Percentiles rank a stretch among this genome's conserved stretches.
Evolutionary conservation across 2,329 filamentous ascomycete genomes (phyloP).

Genomic region (Colletotrichum tofieldiae): DNA sequence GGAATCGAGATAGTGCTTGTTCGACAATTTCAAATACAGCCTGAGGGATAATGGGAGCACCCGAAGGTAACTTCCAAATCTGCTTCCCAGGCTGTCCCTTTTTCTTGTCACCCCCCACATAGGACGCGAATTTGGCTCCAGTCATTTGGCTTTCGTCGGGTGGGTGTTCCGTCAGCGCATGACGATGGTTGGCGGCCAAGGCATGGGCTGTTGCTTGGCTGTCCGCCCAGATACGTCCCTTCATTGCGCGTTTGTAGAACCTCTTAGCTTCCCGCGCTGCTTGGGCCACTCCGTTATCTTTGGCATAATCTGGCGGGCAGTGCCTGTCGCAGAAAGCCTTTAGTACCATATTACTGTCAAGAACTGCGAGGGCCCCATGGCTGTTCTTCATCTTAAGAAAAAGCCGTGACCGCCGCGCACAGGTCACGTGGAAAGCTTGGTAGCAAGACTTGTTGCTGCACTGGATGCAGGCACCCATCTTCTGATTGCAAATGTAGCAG

Average conservation of each 20-base stretch:
- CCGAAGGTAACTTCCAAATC: slow-evolving; percentile 93
- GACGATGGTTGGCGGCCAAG: slow-evolving; percentile 80
- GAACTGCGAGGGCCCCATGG: slow-evolving; percentile 82
- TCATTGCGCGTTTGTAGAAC: slow-evolving; percentile 92
- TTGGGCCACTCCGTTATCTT: slow-evolving; percentile 86
- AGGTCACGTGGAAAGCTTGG: slow-evolving; percentile 97
- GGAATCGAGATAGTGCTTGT: slow-evolving; percentile 85
- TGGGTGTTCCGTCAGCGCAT: slow-evolving; percentile 77
- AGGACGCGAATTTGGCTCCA: slow-evolving; percentile 84
- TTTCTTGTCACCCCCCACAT: slow-evolving; percentile 79
- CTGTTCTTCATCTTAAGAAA: slow-evolving; percentile 98
- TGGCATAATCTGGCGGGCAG: slow-evolving; percentile 88
- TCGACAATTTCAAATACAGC: slow-evolving; percentile 91
- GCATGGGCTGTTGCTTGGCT: slow-evolving; percentile 88
- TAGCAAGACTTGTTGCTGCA: slow-evolving; percentile 98
- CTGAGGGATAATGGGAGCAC: slow-evolving; percentile 93
- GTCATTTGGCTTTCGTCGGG: slow-evolving; percentile 88
- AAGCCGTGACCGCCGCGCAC: slow-evolving; percentile 87
- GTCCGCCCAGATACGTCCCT: slow-evolving; percentile 91
- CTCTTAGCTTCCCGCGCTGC: slow-evolving; percentile 88
- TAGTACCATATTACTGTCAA: slow-evolving; percentile 84
- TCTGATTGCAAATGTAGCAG: slow-evolving; percentile 97
- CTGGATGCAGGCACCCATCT: slow-evolving; percentile 98
- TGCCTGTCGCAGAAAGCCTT: slow-evolving; percentile 98
- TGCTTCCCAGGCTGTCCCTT: slow-evolving; percentile 78